Evolutionary conservation across 169 alveolate genomes (phyloP).

Genomic region (Plasmodium gonderi): DNA sequence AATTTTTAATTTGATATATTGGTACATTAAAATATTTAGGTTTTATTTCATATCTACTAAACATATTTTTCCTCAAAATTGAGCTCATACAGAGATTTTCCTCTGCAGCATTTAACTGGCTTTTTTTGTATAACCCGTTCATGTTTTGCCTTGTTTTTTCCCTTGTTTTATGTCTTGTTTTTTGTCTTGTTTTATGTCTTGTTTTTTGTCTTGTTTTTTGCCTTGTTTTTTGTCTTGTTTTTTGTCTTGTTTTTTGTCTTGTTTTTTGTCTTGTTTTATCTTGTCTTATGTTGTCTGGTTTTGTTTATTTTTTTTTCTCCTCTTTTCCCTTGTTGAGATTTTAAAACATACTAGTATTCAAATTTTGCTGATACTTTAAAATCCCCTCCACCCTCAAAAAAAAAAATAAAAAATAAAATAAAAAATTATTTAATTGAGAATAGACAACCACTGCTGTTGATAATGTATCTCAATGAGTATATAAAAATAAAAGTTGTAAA

Average conservation of each 20-base stretch:
- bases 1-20: background rate
- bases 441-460: background rate
- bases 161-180: background rate
- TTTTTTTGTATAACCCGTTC: slow-evolving; percentile 1
- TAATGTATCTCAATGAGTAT: background rate
- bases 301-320: background rate
- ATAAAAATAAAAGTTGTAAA: background rate
- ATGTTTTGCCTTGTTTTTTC: background rate
- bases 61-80: slow-evolving; percentile 2
- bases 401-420: too few species aligned
- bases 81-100: slow-evolving; percentile 10
- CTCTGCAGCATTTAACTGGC: slow-evolving; percentile 4
- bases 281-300: background rate
- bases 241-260: background rate
- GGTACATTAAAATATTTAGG: slow-evolving; percentile 13
- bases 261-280: background rate
- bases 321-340: background rate
- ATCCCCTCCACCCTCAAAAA: too few species aligned
- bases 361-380: too few species aligned
- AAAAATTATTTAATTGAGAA: background rate
- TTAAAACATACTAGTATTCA: too few species aligned
- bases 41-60: slow-evolving; percentile 19
- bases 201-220: background rate
- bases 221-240: background rate
- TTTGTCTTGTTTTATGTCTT: background rate